Evolutionary conservation across 2,329 filamentous ascomycete species (phyloP), one percentile per base, ranked within the genome.

Genomic region (Diplodia scrobiculata): DNA sequence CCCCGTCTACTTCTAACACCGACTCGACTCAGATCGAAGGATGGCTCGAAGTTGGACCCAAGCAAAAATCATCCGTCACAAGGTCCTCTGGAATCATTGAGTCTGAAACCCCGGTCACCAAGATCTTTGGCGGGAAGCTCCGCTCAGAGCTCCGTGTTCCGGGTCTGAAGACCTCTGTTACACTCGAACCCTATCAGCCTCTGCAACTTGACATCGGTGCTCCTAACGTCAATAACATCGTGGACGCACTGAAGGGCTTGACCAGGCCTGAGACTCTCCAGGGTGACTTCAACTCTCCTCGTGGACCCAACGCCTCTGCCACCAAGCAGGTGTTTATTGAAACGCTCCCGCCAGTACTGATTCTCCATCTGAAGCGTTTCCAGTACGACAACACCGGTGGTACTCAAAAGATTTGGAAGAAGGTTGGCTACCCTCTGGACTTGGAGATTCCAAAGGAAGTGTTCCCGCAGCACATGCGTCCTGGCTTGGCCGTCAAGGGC

Each of bases 371-470:
- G 50, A 99, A 99, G 81, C 91, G 95, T 52, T 99, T 99, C 83
- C 92, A 97, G 73, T 98, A 97, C 72, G 92, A 98, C 73, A 91
- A 88, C 68, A 86, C 89, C 67, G 91, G 89, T 52, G 92, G 92
- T 27, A 96, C 92, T 0, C 90, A 97, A 73, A 99, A 99, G 83
- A 96, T 98, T 69, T 97, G 94, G 91, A 99, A 98, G 82, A 96
- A 94, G 81, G 84, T 99, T 67, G 94, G 92, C 21, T 99, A 99
- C 74, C 95, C 95, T 0, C 82, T 99, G 32, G 93, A 98, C 73
- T 84, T 99, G 60, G 94, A 98, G 75, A 92, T 99, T 69, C 95
- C 95, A 0, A 90, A 89, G 66, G 94, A 98, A 74, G 90, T 92
- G 10, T 90, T 99, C 73, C 89, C 92, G 11, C 87, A 89, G 34